Evolutionary conservation across 768 basidiomycete genomes (phyloP).

Genomic region (Paxillus involutus): DNA sequence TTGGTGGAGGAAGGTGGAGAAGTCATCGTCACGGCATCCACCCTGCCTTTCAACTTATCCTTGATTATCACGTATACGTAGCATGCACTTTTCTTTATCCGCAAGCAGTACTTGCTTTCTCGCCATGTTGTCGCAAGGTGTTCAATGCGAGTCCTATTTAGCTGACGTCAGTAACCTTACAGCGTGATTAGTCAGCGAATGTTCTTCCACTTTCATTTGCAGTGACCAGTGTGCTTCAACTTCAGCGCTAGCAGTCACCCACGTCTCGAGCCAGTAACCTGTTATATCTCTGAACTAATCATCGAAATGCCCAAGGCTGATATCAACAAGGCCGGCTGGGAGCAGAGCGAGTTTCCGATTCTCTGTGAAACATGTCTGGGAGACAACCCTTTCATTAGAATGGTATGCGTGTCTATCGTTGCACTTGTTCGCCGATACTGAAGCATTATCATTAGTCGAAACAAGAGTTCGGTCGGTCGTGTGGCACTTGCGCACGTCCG

Average conservation of each 20-base stretch:
- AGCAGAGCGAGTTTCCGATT: constrained; percentile 91
- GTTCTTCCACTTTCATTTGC: neutral
- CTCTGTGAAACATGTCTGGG: constrained; percentile 93
- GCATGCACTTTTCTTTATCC: constrained; percentile 1
- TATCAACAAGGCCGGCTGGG: constrained; percentile 94
- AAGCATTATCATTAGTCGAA: constrained; percentile 78
- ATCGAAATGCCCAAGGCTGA: constrained; percentile 77
- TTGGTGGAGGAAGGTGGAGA: constrained; percentile 76
- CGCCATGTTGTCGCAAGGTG: neutral
- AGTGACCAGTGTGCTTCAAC: no score
- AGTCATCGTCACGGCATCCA: constrained; percentile 84
- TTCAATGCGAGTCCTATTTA: no score
- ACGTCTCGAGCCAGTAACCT: neutral
- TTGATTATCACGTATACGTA: constrained; percentile 59
- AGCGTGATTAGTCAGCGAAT: constrained; percentile 29
- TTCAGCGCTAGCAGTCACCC: neutral
- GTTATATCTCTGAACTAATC: neutral
- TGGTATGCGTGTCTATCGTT: constrained; percentile 53
- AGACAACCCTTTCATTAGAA: constrained; percentile 89
- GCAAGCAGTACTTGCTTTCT: neutral
- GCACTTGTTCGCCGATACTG: neutral
- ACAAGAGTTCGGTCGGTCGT: constrained; percentile 94
- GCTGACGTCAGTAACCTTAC: no score
- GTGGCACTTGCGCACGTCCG: constrained; percentile 95
- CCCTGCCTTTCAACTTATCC: constrained; percentile 83